Percentiles rank a stretch among this genome's conserved stretches.
These are phyloP conservation scores for Candida nemodendra DNA, from an alignment of 805 yeast genomes.

Conservation along the genomic window DNA sequence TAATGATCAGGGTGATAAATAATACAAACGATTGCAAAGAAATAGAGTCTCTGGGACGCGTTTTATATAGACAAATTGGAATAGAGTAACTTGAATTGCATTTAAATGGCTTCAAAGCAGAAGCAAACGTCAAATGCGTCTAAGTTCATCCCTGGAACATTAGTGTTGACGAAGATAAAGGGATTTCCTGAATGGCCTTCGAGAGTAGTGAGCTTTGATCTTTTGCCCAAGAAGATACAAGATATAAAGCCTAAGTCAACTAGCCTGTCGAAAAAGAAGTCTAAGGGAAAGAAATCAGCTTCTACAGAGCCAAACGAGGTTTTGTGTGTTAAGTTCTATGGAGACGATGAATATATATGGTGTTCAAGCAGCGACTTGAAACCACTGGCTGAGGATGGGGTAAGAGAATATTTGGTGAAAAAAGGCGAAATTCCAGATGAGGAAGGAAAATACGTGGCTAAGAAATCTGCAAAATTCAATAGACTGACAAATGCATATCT, in stretches of 20 bases:
- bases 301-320: conserved; percentile 28
- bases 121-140: too few species aligned
- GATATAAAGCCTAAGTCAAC: conserved; percentile 49
- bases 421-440: conserved; percentile 35
- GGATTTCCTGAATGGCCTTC: conserved; percentile 94
- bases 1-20: too few species aligned
- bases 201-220: conserved; percentile 61
- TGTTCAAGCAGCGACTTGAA: conserved; percentile 52
- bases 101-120: too few species aligned
- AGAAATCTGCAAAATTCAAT: conserved; percentile 41
- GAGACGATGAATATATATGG: conserved; percentile 75
- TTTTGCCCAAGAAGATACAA: conserved; percentile 57
- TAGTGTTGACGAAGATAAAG: conserved; percentile 77
- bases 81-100: too few species aligned
- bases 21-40: too few species aligned
- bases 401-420: conserved; percentile 32
- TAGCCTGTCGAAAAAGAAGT: conserved; percentile 26
- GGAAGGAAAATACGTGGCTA: conserved; percentile 44
- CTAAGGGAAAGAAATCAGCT: conserved; percentile 12
- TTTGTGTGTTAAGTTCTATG: conserved; percentile 61
- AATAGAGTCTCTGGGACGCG: too few species aligned
- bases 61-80: too few species aligned
- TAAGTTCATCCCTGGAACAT: conserved; percentile 40
- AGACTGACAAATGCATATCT: conserved; percentile 32
- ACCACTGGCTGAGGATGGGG: conserved; percentile 40